Base-by-base conservation (phyloP, 2,329 filamentous ascomycete genomes). In the Neodidymelliopsis sp. region DNA sequence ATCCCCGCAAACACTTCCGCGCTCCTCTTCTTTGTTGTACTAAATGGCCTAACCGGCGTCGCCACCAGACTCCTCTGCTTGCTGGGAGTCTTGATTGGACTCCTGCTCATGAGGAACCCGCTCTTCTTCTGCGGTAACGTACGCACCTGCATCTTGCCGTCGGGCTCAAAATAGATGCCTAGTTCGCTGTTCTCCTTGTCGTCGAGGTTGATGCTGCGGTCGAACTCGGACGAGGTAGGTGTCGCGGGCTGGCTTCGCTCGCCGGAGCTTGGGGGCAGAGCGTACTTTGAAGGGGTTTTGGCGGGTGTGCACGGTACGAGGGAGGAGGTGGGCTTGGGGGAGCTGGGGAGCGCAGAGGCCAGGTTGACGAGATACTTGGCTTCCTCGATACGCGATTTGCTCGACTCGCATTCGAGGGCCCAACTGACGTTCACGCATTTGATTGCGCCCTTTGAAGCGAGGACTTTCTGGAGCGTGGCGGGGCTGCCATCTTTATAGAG, bases 401-500 rank as follows among this genome's bases (percentile, higher is more conserved):
- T 59, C 37, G 65, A 60, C 37, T 74, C 71, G 41, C 69, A 70
- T 24, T 96, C 90, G 55, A 96, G 81, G 44, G 94, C 88, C 90
- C 91, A 96, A 57, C 86, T 86, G 35, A 95, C 88, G 38, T 91
- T 91, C 45, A 96, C 90, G 73, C 91, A 95, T 60, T 90, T 86
- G 27, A 96, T 89, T 22, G 89, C 79, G 5, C 90, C 90, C 11
- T 83, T 81, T 28, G 84, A 86, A 61, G 87, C 82, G 48, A 85
- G 81, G 6, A 93, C 87, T 73, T 91, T 95, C 67, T 95, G 87
- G 57, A 96, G 74, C 0, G 91, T 96, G 19, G 87, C 81, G 65
- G 87, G 86, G 30, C 86, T 86, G 34, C 91, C 91, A 65, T 96
- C 91, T 71, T 96, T 96, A 78, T 86, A 96, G 6, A 96, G 84